Base-by-base conservation (phyloP, 768 basidiomycete species). In the Trametes punicea region DNA sequence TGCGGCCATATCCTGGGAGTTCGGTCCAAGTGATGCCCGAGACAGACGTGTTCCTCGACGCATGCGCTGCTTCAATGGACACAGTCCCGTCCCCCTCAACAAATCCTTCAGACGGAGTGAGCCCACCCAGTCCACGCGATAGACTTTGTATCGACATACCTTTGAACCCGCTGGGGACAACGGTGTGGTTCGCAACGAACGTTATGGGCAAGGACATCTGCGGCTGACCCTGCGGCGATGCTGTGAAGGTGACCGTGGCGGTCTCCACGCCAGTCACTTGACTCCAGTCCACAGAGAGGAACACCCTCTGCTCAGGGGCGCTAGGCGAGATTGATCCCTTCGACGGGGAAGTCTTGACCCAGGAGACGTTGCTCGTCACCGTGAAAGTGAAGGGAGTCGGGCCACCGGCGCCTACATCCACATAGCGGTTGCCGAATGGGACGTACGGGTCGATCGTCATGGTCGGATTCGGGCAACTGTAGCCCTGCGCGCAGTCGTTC, bases 21-120 rank as follows among this genome's bases (percentile, higher is more conserved):
- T 82, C 78, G 7, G 74, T 77, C 82, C 85, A 88, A 4, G 75
- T 68, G 42, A 84, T 75, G 4, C 78, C 80, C 36, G 74, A n/a
- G 85, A 81, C 81, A 4, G 79, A 64, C 0, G 71, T 73, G 64
- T 75, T 78, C 20, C 66, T 72, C 2, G 77, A 71, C 0, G 78
- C 73, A 65, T 88, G 86, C 2, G 77, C 81, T 26, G 85, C 86
- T 61, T 89, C 85, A 25, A 88, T 84, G 0, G 82, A 81, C 29
- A 89, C 73, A n/a, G 77, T 80, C 10, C 85, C 84, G 38, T 81
- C 76, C n/a, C 78, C 81, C 60, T 88, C 84, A 18, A 88, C 78
- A 59, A 85, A 84, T 2, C 84, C 83, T 64, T 59, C 40, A 21
- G 23, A 21, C 27, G 1, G 16, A 6, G n/a, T 20, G 1, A 40